Evolutionary conservation across 1,284 basidiomycete genomes (phyloP).

Genomic region (Cutaneotrichosporon sp.): DNA sequence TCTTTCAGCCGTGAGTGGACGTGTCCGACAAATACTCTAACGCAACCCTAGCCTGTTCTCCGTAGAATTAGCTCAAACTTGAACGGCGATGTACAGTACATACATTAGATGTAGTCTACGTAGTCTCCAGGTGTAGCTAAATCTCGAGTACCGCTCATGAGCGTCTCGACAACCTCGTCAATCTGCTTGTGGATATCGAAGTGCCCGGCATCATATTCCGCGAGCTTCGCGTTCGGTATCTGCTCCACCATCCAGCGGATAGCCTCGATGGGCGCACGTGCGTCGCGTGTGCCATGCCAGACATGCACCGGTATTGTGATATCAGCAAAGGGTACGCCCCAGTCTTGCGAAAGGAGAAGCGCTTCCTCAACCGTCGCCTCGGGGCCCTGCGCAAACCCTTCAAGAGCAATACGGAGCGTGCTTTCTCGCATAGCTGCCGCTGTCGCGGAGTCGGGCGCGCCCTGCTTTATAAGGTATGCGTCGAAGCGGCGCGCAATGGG

Average conservation of each 20-base stretch:
- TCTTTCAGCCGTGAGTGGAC: too few relatives aligned
- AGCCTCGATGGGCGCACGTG: constrained; percentile 1
- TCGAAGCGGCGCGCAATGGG: background rate
- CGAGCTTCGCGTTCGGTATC: constrained; percentile 4
- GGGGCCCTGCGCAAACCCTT: constrained; percentile 9
- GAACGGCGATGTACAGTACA: too few relatives aligned
- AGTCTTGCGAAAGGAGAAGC: constrained; percentile 4
- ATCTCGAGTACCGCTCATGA: background rate
- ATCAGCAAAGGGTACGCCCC: constrained; percentile 1
- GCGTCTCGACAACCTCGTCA: background rate
- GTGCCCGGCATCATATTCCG: constrained; percentile 5
- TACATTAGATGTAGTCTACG: too few relatives aligned
- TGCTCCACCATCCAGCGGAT: constrained; percentile 6
- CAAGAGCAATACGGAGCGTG: background rate
- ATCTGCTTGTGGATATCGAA: constrained; percentile 3
- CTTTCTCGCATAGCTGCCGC: background rate
- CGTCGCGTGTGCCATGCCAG: constrained; percentile 13
- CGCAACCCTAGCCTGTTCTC: too few relatives aligned
- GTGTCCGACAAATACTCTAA: too few relatives aligned
- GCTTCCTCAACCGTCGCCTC: constrained; percentile 8
- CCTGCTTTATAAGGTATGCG: background rate
- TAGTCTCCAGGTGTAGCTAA: too few relatives aligned
- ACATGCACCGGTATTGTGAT: constrained; percentile 1
- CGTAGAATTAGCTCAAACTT: too few relatives aligned
- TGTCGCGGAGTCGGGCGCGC: background rate